phyloP scores from a whole-genome alignment of 148 eudicot genomes.

The Fagopyrum homotropicum region DNA sequence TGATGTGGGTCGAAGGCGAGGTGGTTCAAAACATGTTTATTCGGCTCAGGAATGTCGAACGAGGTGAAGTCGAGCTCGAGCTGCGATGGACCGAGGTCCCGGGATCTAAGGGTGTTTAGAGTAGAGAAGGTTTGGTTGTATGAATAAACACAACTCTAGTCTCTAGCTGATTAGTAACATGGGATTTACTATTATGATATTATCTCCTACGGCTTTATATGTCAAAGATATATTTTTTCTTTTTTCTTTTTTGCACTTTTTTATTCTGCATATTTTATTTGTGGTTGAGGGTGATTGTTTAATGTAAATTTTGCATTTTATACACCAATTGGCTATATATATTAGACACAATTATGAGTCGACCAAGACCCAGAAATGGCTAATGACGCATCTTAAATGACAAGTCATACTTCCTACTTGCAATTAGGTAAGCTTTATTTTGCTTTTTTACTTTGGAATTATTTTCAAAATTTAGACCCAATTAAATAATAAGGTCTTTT shows the following conservation, averaged over 20 bases:
- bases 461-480: too few relatives aligned
- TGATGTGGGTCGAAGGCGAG: constrained; percentile 26
- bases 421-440: too few relatives aligned
- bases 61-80: constrained; percentile 33
- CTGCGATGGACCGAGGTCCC: constrained; percentile 23
- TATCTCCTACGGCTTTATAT: background rate
- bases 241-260: background rate
- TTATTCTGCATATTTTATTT: background rate
- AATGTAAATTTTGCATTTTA: background rate
- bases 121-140: background rate
- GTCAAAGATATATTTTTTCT: background rate
- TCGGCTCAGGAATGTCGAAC: constrained; percentile 25
- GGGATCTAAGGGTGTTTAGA: background rate
- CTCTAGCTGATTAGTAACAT: background rate
- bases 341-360: too few relatives aligned
- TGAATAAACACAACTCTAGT: background rate
- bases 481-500: too few relatives aligned
- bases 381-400: too few relatives aligned
- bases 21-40: constrained; percentile 32
- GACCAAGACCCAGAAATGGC: too few relatives aligned
- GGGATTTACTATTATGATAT: background rate
- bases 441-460: too few relatives aligned
- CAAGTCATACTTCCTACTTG: too few relatives aligned
- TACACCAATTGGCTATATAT: too few relatives aligned
- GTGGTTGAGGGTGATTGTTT: background rate